phyloP scores from a whole-genome alignment of 2,329 filamentous ascomycete genomes.

The Bipolaris gigantea region DNA sequence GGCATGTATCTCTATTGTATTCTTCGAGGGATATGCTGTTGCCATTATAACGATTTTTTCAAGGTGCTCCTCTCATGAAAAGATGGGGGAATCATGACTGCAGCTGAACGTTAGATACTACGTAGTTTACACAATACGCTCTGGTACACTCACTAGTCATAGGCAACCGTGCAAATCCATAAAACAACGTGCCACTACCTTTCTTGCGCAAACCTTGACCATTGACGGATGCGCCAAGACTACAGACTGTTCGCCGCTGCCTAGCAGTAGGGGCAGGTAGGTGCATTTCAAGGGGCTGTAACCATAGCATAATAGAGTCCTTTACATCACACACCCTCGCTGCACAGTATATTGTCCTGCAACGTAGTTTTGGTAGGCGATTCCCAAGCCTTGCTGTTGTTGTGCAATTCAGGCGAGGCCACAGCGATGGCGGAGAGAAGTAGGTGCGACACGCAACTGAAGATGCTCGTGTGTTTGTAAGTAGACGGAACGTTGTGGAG shows the following conservation, averaged over 20 bases:
- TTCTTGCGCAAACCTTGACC: neutral
- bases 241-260: neutral
- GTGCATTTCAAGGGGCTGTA: neutral
- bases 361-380: neutral
- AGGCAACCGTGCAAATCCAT: neutral
- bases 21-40: too few relatives aligned
- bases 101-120: neutral
- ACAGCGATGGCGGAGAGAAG: neutral
- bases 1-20: too few relatives aligned
- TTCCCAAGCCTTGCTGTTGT: neutral
- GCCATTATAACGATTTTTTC: too few relatives aligned
- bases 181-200: neutral
- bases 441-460: neutral
- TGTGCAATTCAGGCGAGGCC: neutral
- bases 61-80: neutral
- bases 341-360: neutral
- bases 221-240: neutral
- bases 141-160: neutral
- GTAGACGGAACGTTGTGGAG: slow-evolving; percentile 5
- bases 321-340: neutral
- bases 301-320: neutral
- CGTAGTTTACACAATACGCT: neutral
- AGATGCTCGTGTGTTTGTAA: neutral
- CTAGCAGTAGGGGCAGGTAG: neutral
- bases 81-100: neutral